Base-by-base conservation (phyloP, 441 rosid species). In the Pelargonium cotyledonis region DNA sequence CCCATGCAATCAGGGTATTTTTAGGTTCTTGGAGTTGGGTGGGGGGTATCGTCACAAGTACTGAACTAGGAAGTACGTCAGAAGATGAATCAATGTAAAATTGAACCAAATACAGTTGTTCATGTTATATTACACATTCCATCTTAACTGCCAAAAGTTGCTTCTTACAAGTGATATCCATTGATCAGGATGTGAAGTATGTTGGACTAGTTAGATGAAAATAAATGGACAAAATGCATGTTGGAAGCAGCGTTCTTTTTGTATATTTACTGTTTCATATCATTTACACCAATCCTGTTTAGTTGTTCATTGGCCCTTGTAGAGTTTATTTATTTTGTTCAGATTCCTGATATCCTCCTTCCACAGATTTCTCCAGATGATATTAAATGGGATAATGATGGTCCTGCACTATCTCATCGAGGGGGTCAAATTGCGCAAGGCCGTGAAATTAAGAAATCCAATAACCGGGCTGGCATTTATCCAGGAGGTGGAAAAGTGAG, bases 361-460 rank as follows among this genome's bases (percentile, higher is more conserved):
- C 74, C 14, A 18, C 75, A 95, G 99, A 95, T 92, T 78, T 79
- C 97, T 68, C 80, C 91, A 6, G 90, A 86, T 78, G 99, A 92
- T 77, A 89, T 95, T 43, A 88, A 85, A 82, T 95, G 98, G 99
- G 96, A 89, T 68, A 86, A 79, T 68, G 96, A 88, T 51, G 96
- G 88, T 73, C 88, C 88, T 49, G 90, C 89, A 62, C 72, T 83
- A 70, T 77, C 88, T 68, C 85, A 84, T 66, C 84, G 82, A 86
- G 96, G 90, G 72, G 88, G 91, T 29, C 95, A 86, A 12, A 87
- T 93, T 53, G 93, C 96, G 71, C 91, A 84, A 70, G 96, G 91
- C 58, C 92, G 89, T 51, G 97, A 92, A 72, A 80, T 58, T 63
- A 81, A 88, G 79, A 92, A 95, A 78, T 62, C 89, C 41, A 68